Evolutionary conservation across 2,329 filamentous ascomycete genomes (phyloP).

Genomic region (Coleophoma eucalyptorum): DNA sequence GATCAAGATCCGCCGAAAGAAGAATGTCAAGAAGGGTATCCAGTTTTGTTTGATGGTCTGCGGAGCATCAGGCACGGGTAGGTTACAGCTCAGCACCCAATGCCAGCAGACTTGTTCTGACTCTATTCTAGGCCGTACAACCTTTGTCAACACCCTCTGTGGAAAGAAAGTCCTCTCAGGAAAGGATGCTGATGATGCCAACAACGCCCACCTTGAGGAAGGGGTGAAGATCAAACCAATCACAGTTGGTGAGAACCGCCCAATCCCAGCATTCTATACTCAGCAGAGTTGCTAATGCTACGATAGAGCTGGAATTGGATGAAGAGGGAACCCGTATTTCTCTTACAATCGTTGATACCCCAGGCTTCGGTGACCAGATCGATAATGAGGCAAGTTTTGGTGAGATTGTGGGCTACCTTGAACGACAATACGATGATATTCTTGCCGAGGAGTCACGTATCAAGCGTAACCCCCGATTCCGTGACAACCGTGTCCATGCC

Average conservation of each 20-base stretch:
- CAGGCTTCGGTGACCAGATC: constrained; percentile 97
- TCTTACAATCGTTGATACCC: constrained; percentile 96
- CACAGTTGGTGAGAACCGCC: constrained; percentile 74
- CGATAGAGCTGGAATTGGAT: constrained; percentile 83
- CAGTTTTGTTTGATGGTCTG: constrained; percentile 99
- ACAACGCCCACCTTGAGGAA: constrained; percentile 87
- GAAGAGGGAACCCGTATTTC: constrained; percentile 98
- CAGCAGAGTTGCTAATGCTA: constrained; percentile 14
- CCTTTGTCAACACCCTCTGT: constrained; percentile 99
- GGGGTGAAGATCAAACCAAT: constrained; percentile 98
- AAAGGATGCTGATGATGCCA: constrained; percentile 90
- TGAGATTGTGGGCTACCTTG: constrained; percentile 96
- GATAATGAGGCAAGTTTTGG: constrained; percentile 99
- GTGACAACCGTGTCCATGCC: constrained; percentile 97
- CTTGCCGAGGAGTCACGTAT: constrained; percentile 98
- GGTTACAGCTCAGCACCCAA: constrained; percentile 27
- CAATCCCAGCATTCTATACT: background rate
- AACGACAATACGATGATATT: constrained; percentile 99
- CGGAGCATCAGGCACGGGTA: constrained; percentile 97
- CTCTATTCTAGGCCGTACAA: constrained; percentile 72
- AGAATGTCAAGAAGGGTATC: constrained; percentile 90
- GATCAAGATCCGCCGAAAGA: constrained; percentile 99
- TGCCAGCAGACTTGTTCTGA: constrained; percentile 12
- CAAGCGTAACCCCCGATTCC: constrained; percentile 99
- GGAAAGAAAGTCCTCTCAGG: constrained; percentile 86